Conservation (phyloP, 805 yeast genomes). For the Pichia nanzhaoensis region DNA sequence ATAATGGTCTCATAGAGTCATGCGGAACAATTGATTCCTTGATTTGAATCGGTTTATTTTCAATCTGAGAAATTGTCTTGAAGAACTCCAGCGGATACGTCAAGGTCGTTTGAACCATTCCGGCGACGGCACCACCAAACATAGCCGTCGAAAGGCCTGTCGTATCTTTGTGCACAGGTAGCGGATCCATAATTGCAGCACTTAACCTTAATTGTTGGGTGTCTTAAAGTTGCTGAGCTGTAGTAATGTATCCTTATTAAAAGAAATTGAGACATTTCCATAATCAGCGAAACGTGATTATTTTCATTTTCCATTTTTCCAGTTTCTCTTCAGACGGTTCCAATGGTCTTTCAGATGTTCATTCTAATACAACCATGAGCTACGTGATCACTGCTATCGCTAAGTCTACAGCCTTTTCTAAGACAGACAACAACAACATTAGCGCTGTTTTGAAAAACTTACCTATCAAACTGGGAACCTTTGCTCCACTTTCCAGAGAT, state of each 20-base stretch:
- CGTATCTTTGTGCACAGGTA: slow-evolving; percentile 20
- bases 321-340: neutral
- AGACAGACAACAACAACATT: slow-evolving; percentile 19
- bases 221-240: too few species aligned
- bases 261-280: too few species aligned
- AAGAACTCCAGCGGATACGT: slow-evolving; percentile 69
- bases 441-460: slow-evolving; percentile 24
- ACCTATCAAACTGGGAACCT: slow-evolving; percentile 26
- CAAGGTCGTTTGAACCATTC: slow-evolving; percentile 52
- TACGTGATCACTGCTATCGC: slow-evolving; percentile 29
- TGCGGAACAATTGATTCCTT: slow-evolving; percentile 29
- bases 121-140: slow-evolving; percentile 56
- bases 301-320: neutral
- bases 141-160: slow-evolving; percentile 50
- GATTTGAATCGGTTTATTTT: slow-evolving; percentile 32
- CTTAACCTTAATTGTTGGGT: too few species aligned
- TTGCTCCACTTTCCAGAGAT: slow-evolving; percentile 13
- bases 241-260: too few species aligned
- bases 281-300: neutral
- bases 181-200: slow-evolving; percentile 22
- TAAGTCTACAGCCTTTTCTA: slow-evolving; percentile 17
- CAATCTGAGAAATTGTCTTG: slow-evolving; percentile 59
- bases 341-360: too few species aligned
- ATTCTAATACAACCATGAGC: slow-evolving; percentile 20
- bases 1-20: slow-evolving; percentile 28